Evolutionary conservation across 306 rosid genomes (phyloP), one percentile per base, ranked within the genome.

Genomic region (Begonia masoniana): DNA sequence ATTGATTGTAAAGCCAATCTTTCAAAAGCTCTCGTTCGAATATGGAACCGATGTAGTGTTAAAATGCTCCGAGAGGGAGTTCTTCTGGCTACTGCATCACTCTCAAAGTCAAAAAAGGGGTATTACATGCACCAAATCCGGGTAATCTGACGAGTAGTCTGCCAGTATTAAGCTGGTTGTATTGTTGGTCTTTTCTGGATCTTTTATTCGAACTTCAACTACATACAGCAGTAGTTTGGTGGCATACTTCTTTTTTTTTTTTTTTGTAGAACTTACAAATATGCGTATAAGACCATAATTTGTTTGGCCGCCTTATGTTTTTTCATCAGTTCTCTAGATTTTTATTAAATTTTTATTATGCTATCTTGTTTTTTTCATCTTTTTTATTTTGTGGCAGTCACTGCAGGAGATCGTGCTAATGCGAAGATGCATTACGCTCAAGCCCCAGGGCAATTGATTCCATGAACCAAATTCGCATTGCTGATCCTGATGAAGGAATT

Each of bases 351-450:
- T 60, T 47, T 10, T n/a, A n/a, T 50, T 9, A 49, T 68, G 43
- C 50, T 61, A 9, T 58, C 41, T 70, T 47, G 55, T n/a, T n/a
- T 68, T 74, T 68, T 69, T 59, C 49, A 60, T 31, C 50, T 61
- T 51, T 69, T 54, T 59, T 59, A 71, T 66, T 43, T 56, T 76
- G 60, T 55, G 57, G 35, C 94, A 86, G 92, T 83, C 62, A 70
- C 76, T 59, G 88, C 85, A 46, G 76, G 86, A 55, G 99, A 86
- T 66, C 81, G 94, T 65, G 84, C 99, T 54, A 86, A 86, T 79
- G 92, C 87, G 92, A 83, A 75, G 99, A 86, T 62, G 99, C 99
- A 23, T 66, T 81, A 64, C 84, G 72, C 63, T 92, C 96, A 9
- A 75, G 81, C 67, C 92, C 94, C 26, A 86, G 75, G 77, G 63